Evolutionary conservation across 305 asterid genomes (phyloP), one percentile per base, ranked within the genome.

Genomic region (Plantago coronopus): DNA sequence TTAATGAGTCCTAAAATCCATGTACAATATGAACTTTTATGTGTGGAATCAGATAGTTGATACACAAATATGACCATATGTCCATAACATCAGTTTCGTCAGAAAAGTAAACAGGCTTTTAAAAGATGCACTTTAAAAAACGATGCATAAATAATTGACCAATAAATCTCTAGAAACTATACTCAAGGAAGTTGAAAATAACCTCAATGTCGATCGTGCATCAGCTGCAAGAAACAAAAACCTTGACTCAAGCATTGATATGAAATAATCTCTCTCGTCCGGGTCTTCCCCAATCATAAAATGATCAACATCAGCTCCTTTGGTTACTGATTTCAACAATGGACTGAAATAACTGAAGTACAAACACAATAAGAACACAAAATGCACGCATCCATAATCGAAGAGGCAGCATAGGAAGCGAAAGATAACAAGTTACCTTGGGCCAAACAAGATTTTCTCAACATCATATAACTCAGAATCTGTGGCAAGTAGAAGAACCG

Each of bases 141-240:
- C 43, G 14, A 16, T 56, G 42, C 18, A 18, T 29, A 62, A 34
- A 14, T 61, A 31, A 0, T 21, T 53, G n/a, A 44, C 34, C 54
- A 4, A 27, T 8, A 47, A 50, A 53, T 44, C 8, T 9, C 37
- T 14, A 65, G 61, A 61, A 59, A 43, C 13, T 56, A 56, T 38
- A 54, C 66, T 49, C 4, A 59, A 51, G 48, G 66, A 54, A 70
- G 65, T 61, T 22, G 37, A 34, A 61, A 54, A 69, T 56, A 67
- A 89, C 99, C 99, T 93, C 78, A 93, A 71, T n/a, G 93, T 84
- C 34, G 95, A 83, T 17, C 83, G 83, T n/a, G 97, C 99, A 83
- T 93, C 99, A 58, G 97, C 97, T 43, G 99, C 99, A 23, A 93
- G 99, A 74, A 78, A 93, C 61, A 89, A 72, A 72, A 93, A 93